phyloP scores from a whole-genome alignment of 306 rosid species.

The Lupinus albus region DNA sequence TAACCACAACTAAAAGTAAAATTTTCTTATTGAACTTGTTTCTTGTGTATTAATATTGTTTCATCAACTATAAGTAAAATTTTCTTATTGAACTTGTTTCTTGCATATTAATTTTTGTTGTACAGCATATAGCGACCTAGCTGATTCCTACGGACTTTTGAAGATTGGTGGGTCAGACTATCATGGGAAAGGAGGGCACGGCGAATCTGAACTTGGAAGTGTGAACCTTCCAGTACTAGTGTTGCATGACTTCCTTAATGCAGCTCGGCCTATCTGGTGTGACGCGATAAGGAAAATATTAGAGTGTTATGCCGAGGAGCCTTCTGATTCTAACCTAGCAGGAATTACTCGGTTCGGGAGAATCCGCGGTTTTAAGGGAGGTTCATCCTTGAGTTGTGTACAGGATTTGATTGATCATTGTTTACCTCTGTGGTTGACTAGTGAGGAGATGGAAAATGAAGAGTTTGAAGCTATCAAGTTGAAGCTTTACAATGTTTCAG shows the following conservation, averaged over 20 bases:
- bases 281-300: constrained; percentile 66
- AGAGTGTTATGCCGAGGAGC: constrained; percentile 70
- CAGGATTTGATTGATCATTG: constrained; percentile 76
- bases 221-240: constrained; percentile 84
- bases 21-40: not conserved
- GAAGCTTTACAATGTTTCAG: constrained; percentile 70
- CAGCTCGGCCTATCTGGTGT: constrained; percentile 85
- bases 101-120: constrained; percentile 26
- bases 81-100: constrained; percentile 9
- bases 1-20: constrained; percentile 13
- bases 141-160: constrained; percentile 71
- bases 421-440: constrained; percentile 71
- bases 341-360: constrained; percentile 69
- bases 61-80: constrained; percentile 20
- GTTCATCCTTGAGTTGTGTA: constrained; percentile 53
- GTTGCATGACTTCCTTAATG: constrained; percentile 72
- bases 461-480: constrained; percentile 68
- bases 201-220: constrained; percentile 88
- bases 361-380: constrained; percentile 54
- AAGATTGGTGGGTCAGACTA: constrained; percentile 97
- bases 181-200: constrained; percentile 82
- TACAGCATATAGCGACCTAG: constrained; percentile 84
- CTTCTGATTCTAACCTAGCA: constrained; percentile 73
- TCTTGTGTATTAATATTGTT: constrained; percentile 17
- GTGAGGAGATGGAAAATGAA: constrained; percentile 73